These are phyloP conservation scores for Calvatia gigantea DNA, from an alignment of 768 basidiomycete genomes.

Conservation along the genomic window DNA sequence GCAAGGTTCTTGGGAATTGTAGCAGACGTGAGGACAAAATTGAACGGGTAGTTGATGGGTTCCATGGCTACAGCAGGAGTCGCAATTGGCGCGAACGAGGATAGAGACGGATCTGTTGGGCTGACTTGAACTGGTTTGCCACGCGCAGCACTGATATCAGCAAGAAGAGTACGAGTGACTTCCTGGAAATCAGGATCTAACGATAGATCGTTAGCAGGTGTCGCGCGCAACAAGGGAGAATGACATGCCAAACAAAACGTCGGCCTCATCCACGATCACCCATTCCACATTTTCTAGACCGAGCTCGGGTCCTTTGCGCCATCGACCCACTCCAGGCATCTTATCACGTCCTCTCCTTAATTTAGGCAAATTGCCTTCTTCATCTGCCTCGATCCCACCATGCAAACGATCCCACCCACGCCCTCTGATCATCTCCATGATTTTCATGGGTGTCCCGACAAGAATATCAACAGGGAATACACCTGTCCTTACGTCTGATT, in stretches of 20 bases:
- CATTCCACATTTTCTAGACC: conserved; percentile 74
- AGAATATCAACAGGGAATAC: conserved; percentile 47
- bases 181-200: conserved; percentile 84
- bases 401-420: conserved; percentile 45
- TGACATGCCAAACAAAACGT: conserved; percentile 78
- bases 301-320: conserved; percentile 49
- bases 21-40: conserved; percentile 79
- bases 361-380: conserved; percentile 13
- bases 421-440: conserved; percentile 59
- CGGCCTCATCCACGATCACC: conserved; percentile 91
- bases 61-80: conserved; percentile 14
- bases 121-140: conserved; percentile 39
- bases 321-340: conserved; percentile 35
- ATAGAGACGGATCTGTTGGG: conserved; percentile 17
- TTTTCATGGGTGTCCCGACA: conserved; percentile 64
- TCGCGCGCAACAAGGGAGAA: neutral
- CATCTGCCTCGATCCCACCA: conserved; percentile 19
- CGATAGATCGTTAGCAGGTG: neutral
- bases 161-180: conserved; percentile 64
- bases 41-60: conserved; percentile 65
- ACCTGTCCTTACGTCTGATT: conserved; percentile 14
- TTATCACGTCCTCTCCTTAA: conserved; percentile 22
- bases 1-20: conserved; percentile 81
- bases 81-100: conserved; percentile 17
- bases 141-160: conserved; percentile 65